Base-by-base conservation (phyloP, 768 basidiomycete genomes). In the Mycena vitilis region DNA sequence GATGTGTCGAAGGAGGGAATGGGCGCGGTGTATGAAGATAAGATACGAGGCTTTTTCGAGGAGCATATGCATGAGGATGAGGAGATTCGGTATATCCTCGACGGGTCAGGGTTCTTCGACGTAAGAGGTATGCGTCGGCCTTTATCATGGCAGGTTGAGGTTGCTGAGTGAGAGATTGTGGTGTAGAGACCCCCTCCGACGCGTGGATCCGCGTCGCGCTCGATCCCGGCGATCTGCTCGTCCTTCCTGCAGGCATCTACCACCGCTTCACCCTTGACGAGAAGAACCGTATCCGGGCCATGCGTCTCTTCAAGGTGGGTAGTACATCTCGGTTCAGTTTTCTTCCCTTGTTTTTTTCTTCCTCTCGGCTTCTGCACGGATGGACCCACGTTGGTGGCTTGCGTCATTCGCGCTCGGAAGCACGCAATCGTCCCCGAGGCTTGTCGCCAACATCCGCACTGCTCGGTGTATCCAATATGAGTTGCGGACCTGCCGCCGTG, bases 51-150 rank as follows among this genome's bases (percentile, higher is more conserved):
- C 0, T 96, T 97, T 80, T 96, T 93, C 73, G 84, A 91, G 61
- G 95, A 96, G 93, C 95, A 98, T 74, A 87, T 98, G 84, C 96
- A 98, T 73, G 95, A 98, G 78, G 96, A 98, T 74, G 96, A 98
- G 75, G 96, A 98, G 80, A 97, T 96, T 75, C 85, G 96, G 10
- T 98, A 94, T 74, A 89, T 96, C 73, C 84, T 95, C 47, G 83
- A 86, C 0, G 96, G 96, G n/a, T 89, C 88, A 44, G 96, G 95
- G 0, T 99, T 89, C 84, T 98, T 98, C 76, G 96, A 98, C 73
- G 88, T 98, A 47, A 87, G 95, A 66, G 94, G 94, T 94, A 71
- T 30, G 30, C 63, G 89, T 73, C 5, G 4, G 12, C 4, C 12
- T 30, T 30, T 30, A 30, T 30, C 5, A 30, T 5, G 2, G 5